A percentile compares a stretch with the other conserved stretches of the same genome.
Conservation (phyloP, 2,329 filamentous ascomycete genomes). For the Fusarium torreyae region DNA sequence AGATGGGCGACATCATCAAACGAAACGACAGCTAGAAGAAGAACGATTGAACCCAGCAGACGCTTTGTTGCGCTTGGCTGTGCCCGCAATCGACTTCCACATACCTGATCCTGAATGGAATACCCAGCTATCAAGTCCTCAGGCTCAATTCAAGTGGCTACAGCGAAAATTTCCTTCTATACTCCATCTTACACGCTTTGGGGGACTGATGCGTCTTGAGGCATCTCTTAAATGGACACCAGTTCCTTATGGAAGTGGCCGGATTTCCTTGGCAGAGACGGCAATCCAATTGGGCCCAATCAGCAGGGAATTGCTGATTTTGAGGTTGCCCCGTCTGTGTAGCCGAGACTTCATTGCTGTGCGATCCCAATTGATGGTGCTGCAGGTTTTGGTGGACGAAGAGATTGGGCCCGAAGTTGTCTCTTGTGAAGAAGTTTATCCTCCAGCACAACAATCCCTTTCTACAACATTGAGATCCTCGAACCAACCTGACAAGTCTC, state of each 20-base stretch:
- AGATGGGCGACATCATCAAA: constrained; percentile 22
- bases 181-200: constrained; percentile 17
- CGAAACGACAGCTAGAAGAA: constrained; percentile 42
- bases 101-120: constrained; percentile 47
- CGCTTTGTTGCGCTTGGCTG: constrained; percentile 48
- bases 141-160: constrained; percentile 50
- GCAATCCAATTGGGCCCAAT: constrained; percentile 11
- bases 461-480: no score
- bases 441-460: background rate
- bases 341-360: constrained; percentile 40
- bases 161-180: background rate
- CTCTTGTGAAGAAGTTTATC: no score
- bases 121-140: constrained; percentile 25
- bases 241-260: constrained; percentile 21
- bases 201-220: constrained; percentile 20
- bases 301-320: constrained; percentile 31
- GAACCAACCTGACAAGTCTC: background rate
- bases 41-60: constrained; percentile 50
- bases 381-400: constrained; percentile 38
- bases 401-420: constrained; percentile 42
- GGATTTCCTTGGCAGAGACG: constrained; percentile 31
- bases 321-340: constrained; percentile 14
- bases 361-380: constrained; percentile 12
- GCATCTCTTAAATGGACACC: constrained; percentile 49
- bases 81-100: constrained; percentile 51